Evolutionary conservation across 1,139 yeast genomes (phyloP).

Genomic region (Scheffersomyces titani): DNA sequence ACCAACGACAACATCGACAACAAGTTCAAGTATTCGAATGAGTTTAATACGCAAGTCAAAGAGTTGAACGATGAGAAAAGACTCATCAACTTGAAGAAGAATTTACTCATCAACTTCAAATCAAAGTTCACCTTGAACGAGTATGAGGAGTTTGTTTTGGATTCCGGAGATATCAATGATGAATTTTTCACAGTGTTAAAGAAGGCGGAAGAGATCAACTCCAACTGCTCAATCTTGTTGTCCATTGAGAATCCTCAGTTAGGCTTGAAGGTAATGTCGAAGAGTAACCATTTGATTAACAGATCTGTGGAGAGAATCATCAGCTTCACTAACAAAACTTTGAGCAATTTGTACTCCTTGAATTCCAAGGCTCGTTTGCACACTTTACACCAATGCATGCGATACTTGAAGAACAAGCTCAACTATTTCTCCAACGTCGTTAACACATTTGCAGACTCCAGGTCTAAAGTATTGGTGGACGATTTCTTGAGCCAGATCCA

Average conservation of each 20-base stretch:
- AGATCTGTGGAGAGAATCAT: slow-evolving; percentile 54
- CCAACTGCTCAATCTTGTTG: slow-evolving; percentile 67
- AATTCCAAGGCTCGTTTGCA: slow-evolving; percentile 27
- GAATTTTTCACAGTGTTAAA: slow-evolving; percentile 64
- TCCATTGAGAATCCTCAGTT: slow-evolving; percentile 69
- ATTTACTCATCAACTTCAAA: slow-evolving; percentile 58
- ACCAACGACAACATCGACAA: slow-evolving; percentile 40
- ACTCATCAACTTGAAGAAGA: slow-evolving; percentile 51
- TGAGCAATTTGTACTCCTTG: slow-evolving; percentile 37
- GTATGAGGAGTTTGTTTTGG: slow-evolving; percentile 63
- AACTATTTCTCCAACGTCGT: slow-evolving; percentile 57
- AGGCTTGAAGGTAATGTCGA: slow-evolving; percentile 69
- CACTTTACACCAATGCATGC: slow-evolving; percentile 36
- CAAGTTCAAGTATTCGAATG: slow-evolving; percentile 21
- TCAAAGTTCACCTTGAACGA: slow-evolving; percentile 69
- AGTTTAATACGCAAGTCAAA: slow-evolving; percentile 38
- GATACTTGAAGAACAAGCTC: slow-evolving; percentile 35
- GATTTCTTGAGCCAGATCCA: slow-evolving; percentile 59
- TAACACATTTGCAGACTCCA: slow-evolving; percentile 46
- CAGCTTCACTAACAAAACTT: slow-evolving; percentile 33
- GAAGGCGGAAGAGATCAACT: slow-evolving; percentile 65
- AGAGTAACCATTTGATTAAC: slow-evolving; percentile 54
- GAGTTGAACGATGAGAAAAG: slow-evolving; percentile 44
- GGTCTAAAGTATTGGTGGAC: slow-evolving; percentile 57
- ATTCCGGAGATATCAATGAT: slow-evolving; percentile 43